Percentiles rank a stretch among this genome's conserved stretches.
phyloP scores from a whole-genome alignment of 306 rosid species.

The Fragaria ananassa region DNA sequence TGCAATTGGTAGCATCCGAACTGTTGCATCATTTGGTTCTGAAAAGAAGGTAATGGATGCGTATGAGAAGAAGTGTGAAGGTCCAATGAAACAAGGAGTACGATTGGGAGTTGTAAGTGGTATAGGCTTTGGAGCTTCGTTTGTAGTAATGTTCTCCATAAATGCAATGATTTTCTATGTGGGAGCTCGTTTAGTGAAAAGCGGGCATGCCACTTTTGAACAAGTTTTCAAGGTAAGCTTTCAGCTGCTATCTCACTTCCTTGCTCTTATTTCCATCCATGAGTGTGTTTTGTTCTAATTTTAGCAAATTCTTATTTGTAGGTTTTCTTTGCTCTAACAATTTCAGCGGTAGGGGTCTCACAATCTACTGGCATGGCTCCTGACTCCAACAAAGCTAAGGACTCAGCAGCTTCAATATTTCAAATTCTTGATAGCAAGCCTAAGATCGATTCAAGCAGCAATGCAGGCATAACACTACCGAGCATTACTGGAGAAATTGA shows the following conservation, averaged over 20 bases:
- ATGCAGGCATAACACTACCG: slow-evolving; percentile 42
- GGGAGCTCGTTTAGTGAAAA: slow-evolving; percentile 58
- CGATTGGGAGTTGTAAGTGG: slow-evolving; percentile 73
- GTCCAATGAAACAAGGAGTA: slow-evolving; percentile 59
- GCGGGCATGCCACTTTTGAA: slow-evolving; percentile 60
- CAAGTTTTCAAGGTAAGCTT: slow-evolving; percentile 75
- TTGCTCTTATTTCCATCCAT: background rate
- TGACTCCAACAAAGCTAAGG: slow-evolving; percentile 75
- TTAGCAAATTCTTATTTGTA: slow-evolving; percentile 22
- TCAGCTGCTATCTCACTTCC: background rate
- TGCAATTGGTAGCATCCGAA: slow-evolving; percentile 86
- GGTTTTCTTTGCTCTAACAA: slow-evolving; percentile 81
- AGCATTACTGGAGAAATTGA: slow-evolving; percentile 52
- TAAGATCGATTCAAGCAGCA: slow-evolving; percentile 59
- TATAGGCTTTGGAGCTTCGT: slow-evolving; percentile 66
- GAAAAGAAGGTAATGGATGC: slow-evolving; percentile 78
- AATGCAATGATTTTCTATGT: slow-evolving; percentile 72
- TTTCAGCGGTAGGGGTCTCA: slow-evolving; percentile 68
- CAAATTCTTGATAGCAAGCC: slow-evolving; percentile 70
- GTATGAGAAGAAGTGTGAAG: slow-evolving; percentile 55
- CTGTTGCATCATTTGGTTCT: slow-evolving; percentile 89
- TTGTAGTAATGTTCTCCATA: slow-evolving; percentile 51
- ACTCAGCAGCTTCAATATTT: slow-evolving; percentile 75
- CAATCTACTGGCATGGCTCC: slow-evolving; percentile 67
- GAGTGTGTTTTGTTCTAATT: background rate